phyloP scores from a whole-genome alignment of 331 rosid genomes.

The Erythrophleum ivorense region DNA sequence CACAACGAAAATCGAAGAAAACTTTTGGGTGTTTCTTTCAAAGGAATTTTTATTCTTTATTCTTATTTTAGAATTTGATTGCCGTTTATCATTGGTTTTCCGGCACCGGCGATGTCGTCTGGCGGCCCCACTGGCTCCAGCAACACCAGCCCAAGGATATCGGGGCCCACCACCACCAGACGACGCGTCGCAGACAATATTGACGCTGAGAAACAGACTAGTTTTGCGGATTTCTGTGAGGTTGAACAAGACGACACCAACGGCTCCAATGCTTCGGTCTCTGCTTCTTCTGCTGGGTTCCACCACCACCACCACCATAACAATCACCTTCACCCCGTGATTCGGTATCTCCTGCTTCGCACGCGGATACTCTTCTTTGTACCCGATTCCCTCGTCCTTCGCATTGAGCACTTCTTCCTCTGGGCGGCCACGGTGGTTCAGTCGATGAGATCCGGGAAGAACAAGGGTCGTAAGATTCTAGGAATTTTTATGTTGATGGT shows the following conservation, averaged over 20 bases:
- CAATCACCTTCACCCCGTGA: constrained; percentile 44
- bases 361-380: constrained; percentile 50
- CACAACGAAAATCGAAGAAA: not conserved
- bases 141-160: constrained; percentile 60
- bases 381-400: constrained; percentile 57
- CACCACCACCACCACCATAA: constrained; percentile 24
- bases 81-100: constrained; percentile 2
- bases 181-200: constrained; percentile 75
- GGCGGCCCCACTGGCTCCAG: constrained; percentile 60
- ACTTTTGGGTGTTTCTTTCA: not conserved
- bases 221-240: constrained; percentile 49
- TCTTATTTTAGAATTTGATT: not conserved
- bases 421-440: constrained; percentile 54
- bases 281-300: constrained; percentile 31
- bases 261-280: constrained; percentile 27
- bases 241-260: constrained; percentile 48
- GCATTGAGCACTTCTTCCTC: constrained; percentile 48
- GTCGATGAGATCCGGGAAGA: constrained; percentile 53
- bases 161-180: constrained; percentile 75
- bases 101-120: constrained; percentile 67
- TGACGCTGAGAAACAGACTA: constrained; percentile 56
- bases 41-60: not conserved
- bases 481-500: constrained; percentile 52
- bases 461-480: constrained; percentile 63
- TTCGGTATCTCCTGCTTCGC: constrained; percentile 61